Conservation (phyloP, 805 yeast species). For the Zygotorulaspora sp. region DNA sequence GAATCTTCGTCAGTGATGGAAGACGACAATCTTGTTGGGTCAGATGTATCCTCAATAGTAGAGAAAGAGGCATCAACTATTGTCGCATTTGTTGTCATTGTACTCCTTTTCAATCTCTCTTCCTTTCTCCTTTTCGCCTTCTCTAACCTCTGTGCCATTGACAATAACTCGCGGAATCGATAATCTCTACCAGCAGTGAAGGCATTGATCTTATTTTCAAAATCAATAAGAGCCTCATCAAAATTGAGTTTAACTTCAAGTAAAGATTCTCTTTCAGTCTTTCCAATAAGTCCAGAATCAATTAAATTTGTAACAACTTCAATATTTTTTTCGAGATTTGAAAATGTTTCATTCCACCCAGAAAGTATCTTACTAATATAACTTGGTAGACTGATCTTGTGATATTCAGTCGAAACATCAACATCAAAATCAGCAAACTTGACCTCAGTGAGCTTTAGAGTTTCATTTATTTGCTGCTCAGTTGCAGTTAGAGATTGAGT, state of each 20-base stretch:
- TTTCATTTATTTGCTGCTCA: slow-evolving; percentile 43
- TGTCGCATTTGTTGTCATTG: slow-evolving; percentile 12
- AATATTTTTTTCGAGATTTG: slow-evolving; percentile 15
- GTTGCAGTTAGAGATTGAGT: slow-evolving; percentile 42
- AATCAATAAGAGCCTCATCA: slow-evolving; percentile 18
- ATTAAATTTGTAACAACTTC: slow-evolving; percentile 23
- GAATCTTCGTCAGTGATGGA: not conserved
- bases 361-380: slow-evolving; percentile 14
- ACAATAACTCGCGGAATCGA: slow-evolving; percentile 32
- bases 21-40: not conserved
- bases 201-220: slow-evolving; percentile 15
- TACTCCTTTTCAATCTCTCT: slow-evolving; percentile 16
- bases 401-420: slow-evolving; percentile 50
- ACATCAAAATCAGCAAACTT: slow-evolving; percentile 44
- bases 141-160: slow-evolving; percentile 23
- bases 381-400: slow-evolving; percentile 38
- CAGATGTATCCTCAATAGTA: not conserved
- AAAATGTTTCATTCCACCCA: slow-evolving; percentile 13
- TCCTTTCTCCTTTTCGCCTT: slow-evolving; percentile 29
- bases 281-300: slow-evolving; percentile 22
- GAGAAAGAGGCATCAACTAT: no score
- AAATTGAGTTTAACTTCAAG: slow-evolving; percentile 32
- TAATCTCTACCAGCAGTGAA: slow-evolving; percentile 26
- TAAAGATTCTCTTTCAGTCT: slow-evolving; percentile 29
- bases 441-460: slow-evolving; percentile 40